Conservation (phyloP, 176 grass and related monocot genomes). For the Zoysia pacifica region DNA sequence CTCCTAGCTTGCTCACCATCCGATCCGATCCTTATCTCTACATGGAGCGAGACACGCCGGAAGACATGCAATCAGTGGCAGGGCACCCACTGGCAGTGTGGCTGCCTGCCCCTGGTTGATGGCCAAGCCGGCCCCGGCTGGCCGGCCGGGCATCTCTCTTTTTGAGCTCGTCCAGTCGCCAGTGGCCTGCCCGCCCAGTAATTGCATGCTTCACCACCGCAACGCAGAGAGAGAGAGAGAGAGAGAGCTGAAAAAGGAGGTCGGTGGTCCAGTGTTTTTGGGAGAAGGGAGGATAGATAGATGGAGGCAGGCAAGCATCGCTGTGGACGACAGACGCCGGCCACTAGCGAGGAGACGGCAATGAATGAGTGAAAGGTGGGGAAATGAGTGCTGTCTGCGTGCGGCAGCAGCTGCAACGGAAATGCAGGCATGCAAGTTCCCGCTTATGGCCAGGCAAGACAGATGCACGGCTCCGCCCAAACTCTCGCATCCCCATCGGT, state of each 20-base stretch:
- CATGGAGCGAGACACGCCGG: slow-evolving; percentile 7
- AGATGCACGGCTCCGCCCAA: neutral
- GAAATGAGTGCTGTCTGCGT: neutral
- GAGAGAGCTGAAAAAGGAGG: neutral
- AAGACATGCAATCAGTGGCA: neutral
- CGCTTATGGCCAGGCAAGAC: neutral
- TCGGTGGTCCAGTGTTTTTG: slow-evolving; percentile 33
- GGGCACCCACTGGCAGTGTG: too few species aligned
- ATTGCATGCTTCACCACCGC: slow-evolving; percentile 37
- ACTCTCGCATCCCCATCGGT: too few species aligned
- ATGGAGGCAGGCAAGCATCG: neutral
- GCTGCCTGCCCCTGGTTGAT: slow-evolving; percentile 3
- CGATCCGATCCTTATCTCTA: neutral
- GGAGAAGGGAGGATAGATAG: neutral
- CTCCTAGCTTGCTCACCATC: neutral
- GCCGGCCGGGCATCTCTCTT: neutral
- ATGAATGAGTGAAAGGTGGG: slow-evolving; percentile 17
- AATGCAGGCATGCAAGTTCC: slow-evolving; percentile 15
- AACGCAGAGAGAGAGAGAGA: neutral
- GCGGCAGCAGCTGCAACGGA: slow-evolving; percentile 33
- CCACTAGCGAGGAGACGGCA: slow-evolving; percentile 30
- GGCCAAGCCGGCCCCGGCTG: neutral
- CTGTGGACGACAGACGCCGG: neutral
- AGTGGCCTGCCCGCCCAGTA: neutral
- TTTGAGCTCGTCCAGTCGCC: slow-evolving; percentile 12